These are phyloP conservation scores for Penicillium bialowiezense DNA, from an alignment of 495 filamentous ascomycete genomes.

Conservation along the genomic window DNA sequence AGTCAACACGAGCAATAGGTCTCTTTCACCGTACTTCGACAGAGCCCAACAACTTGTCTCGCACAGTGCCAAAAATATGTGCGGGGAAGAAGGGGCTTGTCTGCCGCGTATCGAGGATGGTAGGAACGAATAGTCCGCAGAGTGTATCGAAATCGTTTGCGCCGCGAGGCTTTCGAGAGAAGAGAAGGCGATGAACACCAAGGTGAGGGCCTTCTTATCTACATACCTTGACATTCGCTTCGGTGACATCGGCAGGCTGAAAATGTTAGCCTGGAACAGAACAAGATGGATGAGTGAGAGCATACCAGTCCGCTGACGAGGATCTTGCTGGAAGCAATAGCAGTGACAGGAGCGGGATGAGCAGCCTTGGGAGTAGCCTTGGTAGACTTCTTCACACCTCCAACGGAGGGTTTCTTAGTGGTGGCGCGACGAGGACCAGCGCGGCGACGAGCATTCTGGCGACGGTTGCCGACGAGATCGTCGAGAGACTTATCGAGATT, in stretches of 20 bases:
- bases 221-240: constrained; percentile 99
- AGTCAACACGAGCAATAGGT: constrained; percentile 18
- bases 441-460: constrained; percentile 54
- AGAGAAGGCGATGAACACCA: constrained; percentile 54
- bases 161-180: constrained; percentile 45
- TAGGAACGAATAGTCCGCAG: constrained; percentile 28
- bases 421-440: constrained; percentile 48
- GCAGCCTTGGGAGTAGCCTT: constrained; percentile 61
- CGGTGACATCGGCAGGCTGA: constrained; percentile 91
- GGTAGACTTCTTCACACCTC: constrained; percentile 80
- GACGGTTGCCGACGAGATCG: constrained; percentile 82
- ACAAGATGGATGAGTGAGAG: constrained; percentile 11
- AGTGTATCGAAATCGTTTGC: constrained; percentile 35
- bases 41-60: constrained; percentile 48
- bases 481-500: constrained; percentile 96
- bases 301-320: constrained; percentile 96
- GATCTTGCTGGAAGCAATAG: constrained; percentile 80
- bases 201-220: constrained; percentile 60
- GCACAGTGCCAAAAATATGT: constrained; percentile 31
- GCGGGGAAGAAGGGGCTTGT: constrained; percentile 43
- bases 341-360: constrained; percentile 57
- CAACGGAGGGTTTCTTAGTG: constrained; percentile 57
- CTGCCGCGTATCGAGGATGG: constrained; percentile 29
- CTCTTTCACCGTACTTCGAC: constrained; percentile 37
- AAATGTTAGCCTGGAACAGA: constrained; percentile 45